Conservation (phyloP, 2,329 filamentous ascomycete genomes). For the Amauroascus niger region DNA sequence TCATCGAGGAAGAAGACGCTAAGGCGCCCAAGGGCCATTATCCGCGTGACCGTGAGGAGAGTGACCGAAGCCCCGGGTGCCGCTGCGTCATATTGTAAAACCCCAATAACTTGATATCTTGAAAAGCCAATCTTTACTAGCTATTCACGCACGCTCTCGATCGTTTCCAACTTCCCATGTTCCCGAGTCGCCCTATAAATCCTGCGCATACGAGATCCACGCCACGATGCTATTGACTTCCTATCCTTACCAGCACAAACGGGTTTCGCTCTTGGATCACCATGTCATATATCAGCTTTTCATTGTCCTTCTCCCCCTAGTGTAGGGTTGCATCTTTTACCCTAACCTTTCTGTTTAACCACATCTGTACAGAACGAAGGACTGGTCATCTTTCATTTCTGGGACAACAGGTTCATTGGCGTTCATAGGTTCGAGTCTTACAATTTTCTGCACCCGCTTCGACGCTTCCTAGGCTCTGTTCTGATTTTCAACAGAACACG, state of each 20-base stretch:
- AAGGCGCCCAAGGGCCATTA: conserved; percentile 51
- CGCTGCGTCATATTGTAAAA: conserved; percentile 54
- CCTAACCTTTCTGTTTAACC: neutral
- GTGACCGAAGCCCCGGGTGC: conserved; percentile 51
- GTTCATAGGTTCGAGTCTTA: conserved; percentile 1
- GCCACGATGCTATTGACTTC: neutral
- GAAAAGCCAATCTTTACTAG: neutral
- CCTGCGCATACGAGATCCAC: neutral
- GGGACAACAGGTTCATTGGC: neutral
- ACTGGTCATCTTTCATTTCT: neutral
- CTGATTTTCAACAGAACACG: neutral
- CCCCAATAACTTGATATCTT: neutral
- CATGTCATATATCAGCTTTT: neutral
- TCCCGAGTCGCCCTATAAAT: neutral
- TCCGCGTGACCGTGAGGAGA: conserved; percentile 44
- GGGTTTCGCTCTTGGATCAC: neutral
- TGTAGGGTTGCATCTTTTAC: neutral
- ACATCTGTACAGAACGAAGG: conserved; percentile 7
- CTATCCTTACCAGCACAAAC: neutral
- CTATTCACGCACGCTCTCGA: neutral
- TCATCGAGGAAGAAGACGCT: conserved; percentile 68
- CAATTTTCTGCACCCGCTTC: conserved; percentile 12
- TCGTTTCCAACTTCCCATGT: neutral
- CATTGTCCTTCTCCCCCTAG: neutral
- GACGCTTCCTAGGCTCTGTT: neutral